These are phyloP conservation scores for Polyplosphaeria fusca DNA, from an alignment of 495 filamentous ascomycete genomes.

Conservation along the genomic window DNA sequence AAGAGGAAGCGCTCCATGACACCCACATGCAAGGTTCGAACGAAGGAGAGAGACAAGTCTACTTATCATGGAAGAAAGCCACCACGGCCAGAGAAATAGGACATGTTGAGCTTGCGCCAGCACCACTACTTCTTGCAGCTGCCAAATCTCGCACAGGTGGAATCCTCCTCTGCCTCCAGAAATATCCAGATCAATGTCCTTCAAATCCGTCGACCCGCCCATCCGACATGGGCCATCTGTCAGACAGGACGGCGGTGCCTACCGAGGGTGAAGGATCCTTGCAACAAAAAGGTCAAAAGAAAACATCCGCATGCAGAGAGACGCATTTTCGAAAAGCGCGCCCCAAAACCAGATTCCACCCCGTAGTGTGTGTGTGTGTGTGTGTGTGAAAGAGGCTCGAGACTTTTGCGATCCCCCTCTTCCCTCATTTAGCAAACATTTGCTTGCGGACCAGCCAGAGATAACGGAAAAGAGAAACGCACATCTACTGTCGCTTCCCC, in stretches of 20 bases:
- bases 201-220: constrained; percentile 7
- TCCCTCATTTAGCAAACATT: constrained; percentile 23
- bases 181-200: constrained; percentile 23
- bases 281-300: constrained; percentile 26
- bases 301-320: constrained; percentile 30
- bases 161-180: too few species aligned
- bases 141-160: not conserved
- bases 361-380: too few species aligned
- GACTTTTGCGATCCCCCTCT: constrained; percentile 25
- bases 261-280: too few species aligned
- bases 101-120: constrained; percentile 15
- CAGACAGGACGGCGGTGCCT: too few species aligned
- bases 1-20: constrained; percentile 1
- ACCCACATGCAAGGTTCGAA: constrained; percentile 9
- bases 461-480: constrained; percentile 23
- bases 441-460: constrained; percentile 16
- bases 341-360: constrained; percentile 8
- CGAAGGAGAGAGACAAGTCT: too few species aligned
- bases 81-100: constrained; percentile 24
- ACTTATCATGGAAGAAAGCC: constrained; percentile 31
- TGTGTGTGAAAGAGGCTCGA: constrained; percentile 25
- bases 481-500: constrained; percentile 27
- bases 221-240: too few species aligned
- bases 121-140: not conserved
- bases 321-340: constrained; percentile 11